A percentile compares a stretch with the other conserved stretches of the same genome.
Conservation (phyloP, 208 protist species). For the Trypanosoma caninum region DNA sequence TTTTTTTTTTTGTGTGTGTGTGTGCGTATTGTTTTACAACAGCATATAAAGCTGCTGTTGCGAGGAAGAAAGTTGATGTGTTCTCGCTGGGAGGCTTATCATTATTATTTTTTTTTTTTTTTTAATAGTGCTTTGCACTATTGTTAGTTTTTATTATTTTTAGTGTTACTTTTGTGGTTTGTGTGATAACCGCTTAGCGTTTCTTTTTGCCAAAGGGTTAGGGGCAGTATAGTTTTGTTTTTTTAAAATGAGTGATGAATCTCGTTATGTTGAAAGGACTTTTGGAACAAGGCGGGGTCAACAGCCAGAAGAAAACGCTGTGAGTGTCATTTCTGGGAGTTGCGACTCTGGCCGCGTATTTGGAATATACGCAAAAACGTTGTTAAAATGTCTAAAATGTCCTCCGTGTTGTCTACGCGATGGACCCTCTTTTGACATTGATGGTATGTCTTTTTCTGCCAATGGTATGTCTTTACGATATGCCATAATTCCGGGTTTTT, state of each 20-base stretch:
- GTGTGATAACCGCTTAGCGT: too few species aligned
- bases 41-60: background rate
- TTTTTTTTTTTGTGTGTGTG: background rate
- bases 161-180: too few species aligned
- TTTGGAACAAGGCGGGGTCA: background rate
- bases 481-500: conserved; percentile 14
- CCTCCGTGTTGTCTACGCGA: conserved; percentile 6
- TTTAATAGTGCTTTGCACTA: too few species aligned
- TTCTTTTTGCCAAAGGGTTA: too few species aligned
- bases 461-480: background rate
- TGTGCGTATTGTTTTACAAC: background rate
- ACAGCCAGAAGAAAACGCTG: background rate
- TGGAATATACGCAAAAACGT: background rate
- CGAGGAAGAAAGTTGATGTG: background rate
- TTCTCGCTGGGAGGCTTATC: background rate
- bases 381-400: background rate
- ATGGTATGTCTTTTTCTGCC: background rate
- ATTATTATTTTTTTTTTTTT: too few species aligned
- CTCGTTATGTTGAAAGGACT: background rate
- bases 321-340: background rate
- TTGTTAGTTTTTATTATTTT: too few species aligned
- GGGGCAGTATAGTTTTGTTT: too few species aligned
- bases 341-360: background rate
- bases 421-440: background rate
- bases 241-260: background rate